Evolutionary conservation across 257 asterid genomes (phyloP), one percentile per base, ranked within the genome.

Genomic region (Plantago elongata): DNA sequence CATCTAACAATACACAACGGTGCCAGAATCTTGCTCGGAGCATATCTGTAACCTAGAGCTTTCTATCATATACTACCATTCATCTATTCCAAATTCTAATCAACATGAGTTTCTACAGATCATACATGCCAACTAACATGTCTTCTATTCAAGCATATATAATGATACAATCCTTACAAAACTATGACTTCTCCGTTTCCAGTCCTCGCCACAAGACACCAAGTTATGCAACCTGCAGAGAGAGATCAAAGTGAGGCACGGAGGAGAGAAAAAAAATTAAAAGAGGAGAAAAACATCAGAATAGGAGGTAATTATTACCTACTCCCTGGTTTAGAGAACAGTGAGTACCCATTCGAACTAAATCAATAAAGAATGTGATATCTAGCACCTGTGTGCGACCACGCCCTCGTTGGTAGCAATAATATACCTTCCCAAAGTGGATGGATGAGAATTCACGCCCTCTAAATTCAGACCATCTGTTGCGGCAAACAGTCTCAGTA

Each of bases 121-220:
- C 15, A 17, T 22, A 16, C 18, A 45, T 5, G 54, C 15, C 54
- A 58, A 40, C 63, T 40, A 40, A 15, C 46, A 13, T 16, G 51
- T 27, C 48, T 59, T 27, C 48, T 59, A 59, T 59, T 59, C 22
- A 59, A 5, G 38, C 9, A 50, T 14, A 22, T 51, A 43, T 59
- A 44, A 11, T 43, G n/a, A 13, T 60, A 45, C 51, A 60, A 11
- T 60, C 51, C 54, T 60, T 60, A 60, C 54, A 60, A 59, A 59
- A 59, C 11, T 43, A 40, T 16, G 34, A 60, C 42, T 5, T 60
- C 51, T 60, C 14, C 3, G 5, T 13, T 17, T n/a, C 5, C 30
- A 8, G 13, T 16, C 17, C 15, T 43, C 34, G 29, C 11, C 52
- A 43, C 16, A 59, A 59, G 34, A 18, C 52, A 60, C 18, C 51